A percentile compares a stretch with the other conserved stretches of the same genome.
These are phyloP conservation scores for Cryptosporidium felis DNA, from an alignment of 169 alveolate species.

Conservation along the genomic window DNA sequence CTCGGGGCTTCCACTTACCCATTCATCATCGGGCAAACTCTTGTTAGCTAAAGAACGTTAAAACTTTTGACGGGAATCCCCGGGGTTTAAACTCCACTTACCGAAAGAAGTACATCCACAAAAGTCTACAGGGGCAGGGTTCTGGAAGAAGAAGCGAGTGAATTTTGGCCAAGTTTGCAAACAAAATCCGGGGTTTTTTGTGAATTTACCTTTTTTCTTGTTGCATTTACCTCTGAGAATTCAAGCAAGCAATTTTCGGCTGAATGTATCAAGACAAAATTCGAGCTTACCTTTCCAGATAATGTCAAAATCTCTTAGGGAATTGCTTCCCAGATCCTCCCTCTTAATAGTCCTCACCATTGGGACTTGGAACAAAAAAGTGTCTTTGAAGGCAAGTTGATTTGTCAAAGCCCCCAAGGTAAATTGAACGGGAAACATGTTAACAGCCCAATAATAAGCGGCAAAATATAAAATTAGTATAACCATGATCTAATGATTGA, in stretches of 20 bases:
- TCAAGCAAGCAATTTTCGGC: too few relatives aligned
- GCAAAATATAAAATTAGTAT: background rate
- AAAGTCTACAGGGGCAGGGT: constrained; percentile 41
- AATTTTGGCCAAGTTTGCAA: background rate
- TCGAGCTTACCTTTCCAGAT: constrained; percentile 55
- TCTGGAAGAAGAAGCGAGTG: background rate
- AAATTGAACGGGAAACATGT: background rate
- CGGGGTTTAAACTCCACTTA: background rate
- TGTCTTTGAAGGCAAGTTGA: background rate
- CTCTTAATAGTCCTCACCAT: constrained; percentile 1
- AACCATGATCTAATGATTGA: constrained; percentile 13
- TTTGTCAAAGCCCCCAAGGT: too few relatives aligned
- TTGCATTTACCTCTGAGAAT: constrained; percentile 21
- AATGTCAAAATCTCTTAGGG: constrained; percentile 19
- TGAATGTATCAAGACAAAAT: background rate
- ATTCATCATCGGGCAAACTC: constrained; percentile 30
- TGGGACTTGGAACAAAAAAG: too few relatives aligned
- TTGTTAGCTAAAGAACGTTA: constrained; percentile 7
- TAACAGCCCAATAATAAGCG: background rate
- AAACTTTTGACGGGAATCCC: background rate
- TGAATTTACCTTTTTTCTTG: constrained; percentile 41
- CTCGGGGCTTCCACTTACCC: constrained; percentile 20
- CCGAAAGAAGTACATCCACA: constrained; percentile 65
- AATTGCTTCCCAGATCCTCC: background rate
- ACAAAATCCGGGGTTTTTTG: background rate